Evolutionary conservation across 2,329 filamentous ascomycete species (phyloP), one percentile per base, ranked within the genome.

Genomic region (Fusarium sterilihyphosum): DNA sequence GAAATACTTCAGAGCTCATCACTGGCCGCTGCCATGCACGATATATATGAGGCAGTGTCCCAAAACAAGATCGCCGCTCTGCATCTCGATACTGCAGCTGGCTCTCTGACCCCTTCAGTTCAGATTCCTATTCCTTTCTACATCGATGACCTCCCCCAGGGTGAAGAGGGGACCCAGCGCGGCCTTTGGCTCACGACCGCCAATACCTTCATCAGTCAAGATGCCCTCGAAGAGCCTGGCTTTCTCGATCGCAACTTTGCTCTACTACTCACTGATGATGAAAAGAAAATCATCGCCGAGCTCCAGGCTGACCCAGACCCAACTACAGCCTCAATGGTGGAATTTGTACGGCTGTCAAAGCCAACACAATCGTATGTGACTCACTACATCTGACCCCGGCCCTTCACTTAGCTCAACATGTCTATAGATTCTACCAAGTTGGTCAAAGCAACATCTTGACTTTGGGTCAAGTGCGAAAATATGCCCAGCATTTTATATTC

Each of bases 401-500:
- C 18, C 31, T 37, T 13, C 20, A 20, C 11, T 20, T 38, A 20
- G n/a, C 37, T 16, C 20, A 38, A 49, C 43, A 20, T 14, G 40
- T 18, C 49, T 22, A n/a, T 70, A 87, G 86, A 52, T 91, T 93
- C 80, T 85, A 90, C 63, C 93, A 95, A 80, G 90, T 94, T 61
- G 90, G 92, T 22, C 89, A 92, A 74, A 90, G 88, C 74, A 90
- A 93, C 59, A 89, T 92, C 26, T 92, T 98, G 60, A 91, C 93
- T 8, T 87, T 96, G 3, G 88, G 90, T 38, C 94, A 97, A 76
- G 92, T 98, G 72, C 92, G 96, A 73, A 92, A 94, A 76, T 93
- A 97, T 71, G 95, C 95, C 16, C 93, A 94, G 66, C 96, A 98
- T 84, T 92, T 99, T 72, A 95, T 98, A 70, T 97, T 97, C 84